Evolutionary conservation across 257 asterid genomes (phyloP).

Genomic region (Capsicum chinense): DNA sequence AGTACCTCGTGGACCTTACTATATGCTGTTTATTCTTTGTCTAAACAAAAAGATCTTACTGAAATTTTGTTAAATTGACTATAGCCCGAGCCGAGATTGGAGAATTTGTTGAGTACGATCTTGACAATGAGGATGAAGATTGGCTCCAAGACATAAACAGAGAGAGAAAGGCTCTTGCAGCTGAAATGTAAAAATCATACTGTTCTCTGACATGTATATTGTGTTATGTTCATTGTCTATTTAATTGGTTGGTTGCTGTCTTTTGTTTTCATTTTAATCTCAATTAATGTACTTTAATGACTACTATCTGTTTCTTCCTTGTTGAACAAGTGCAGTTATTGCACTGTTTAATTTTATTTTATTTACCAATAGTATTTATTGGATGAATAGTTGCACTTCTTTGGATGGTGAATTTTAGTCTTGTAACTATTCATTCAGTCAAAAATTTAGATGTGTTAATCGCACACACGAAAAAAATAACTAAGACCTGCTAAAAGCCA

Average conservation of each 20-base stretch:
- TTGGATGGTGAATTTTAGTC: slow-evolving; percentile 19
- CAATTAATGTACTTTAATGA: neutral
- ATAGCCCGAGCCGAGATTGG: slow-evolving; percentile 97
- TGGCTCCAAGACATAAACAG: slow-evolving; percentile 86
- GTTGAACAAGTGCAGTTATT: neutral
- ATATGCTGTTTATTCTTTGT: neutral
- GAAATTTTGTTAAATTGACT: slow-evolving; percentile 36
- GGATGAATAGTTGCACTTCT: slow-evolving; percentile 14
- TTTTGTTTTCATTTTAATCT: neutral
- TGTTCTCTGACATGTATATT: slow-evolving; percentile 13
- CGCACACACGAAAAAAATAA: neutral
- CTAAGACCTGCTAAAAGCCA: slow-evolving; percentile 12
- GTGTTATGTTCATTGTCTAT: neutral
- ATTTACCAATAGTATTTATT: neutral
- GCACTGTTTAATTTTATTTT: neutral
- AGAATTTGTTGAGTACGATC: slow-evolving; percentile 96
- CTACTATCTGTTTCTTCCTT: slow-evolving; percentile 13
- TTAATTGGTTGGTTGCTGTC: slow-evolving; percentile 8
- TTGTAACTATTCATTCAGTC: slow-evolving; percentile 14
- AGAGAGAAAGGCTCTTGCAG: slow-evolving; percentile 69
- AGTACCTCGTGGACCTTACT: slow-evolving; percentile 23
- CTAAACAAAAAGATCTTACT: neutral
- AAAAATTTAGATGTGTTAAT: neutral
- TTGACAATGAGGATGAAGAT: slow-evolving; percentile 98
- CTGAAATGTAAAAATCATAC: slow-evolving; percentile 69